Base-by-base conservation (phyloP, 352 stramenopile species). In the Phytophthora foliorum region DNA sequence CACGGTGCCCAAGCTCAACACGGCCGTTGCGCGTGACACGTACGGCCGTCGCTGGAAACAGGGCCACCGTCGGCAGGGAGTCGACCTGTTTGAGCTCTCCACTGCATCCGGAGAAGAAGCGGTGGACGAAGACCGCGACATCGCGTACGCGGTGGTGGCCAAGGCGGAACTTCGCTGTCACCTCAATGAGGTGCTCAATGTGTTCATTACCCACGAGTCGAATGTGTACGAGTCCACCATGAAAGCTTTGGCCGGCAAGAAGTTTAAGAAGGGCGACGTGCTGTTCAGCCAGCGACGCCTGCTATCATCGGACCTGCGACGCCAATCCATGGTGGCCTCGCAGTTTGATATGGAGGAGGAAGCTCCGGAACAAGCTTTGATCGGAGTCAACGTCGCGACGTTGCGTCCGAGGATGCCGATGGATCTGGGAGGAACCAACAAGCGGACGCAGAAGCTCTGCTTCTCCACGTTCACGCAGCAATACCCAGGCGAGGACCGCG, bases 181-280 rank as follows among this genome's bases (percentile, higher is more conserved):
- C 53, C 32, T 89, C 50, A 89, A 89, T 59, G 81, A 89, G 44
- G 78, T 87, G 51, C 64, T 89, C 42, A 87, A 80, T 48, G 72
- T 86, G 44, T 60, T 90, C 4, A 67, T 84, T 16, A 69, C 74
- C 13, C 70, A 67, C 31, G 67, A 86, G 34, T 80, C 79, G 31
- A 62, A 63, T 46, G 63, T 69, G 36, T 86, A 86, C 66, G 70
- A 87, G 54, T 71, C 69, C 24, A 79, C 79, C 13, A 84, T 87
- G 76, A 66, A 72, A 32, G 67, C 77, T 31, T 49, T 89, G 50
- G 75, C 59, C 25, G 79, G 78, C 14, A 69, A 75, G 29, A 79
- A 82, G 45, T 84, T 87, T 55, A 78, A 86, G 56, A 66, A 66
- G 19, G 78, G 78, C 1, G 67, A 79, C 39, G 67, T 85, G 36